Base-by-base conservation (phyloP, 768 basidiomycete genomes). In the Cyclocybe cylindracea region DNA sequence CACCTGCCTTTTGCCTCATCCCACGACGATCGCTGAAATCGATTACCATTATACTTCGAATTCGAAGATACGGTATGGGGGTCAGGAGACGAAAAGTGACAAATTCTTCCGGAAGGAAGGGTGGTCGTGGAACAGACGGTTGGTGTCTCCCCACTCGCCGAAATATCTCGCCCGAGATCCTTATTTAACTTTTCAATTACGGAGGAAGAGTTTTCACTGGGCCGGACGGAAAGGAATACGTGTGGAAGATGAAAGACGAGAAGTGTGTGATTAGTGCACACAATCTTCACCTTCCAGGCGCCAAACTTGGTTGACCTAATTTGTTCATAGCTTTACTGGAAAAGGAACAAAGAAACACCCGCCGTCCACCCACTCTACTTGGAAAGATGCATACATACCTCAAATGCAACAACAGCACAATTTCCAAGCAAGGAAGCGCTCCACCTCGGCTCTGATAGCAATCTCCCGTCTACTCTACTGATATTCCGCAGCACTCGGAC, bases 171-270 rank as follows among this genome's bases (percentile, higher is more conserved):
- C n/a, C n/a, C n/a, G n/a, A n/a, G n/a, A n/a, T n/a, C n/a, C n/a
- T n/a, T n/a, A n/a, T n/a, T 5, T 24, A 24, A 24, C 5, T 24
- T 24, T 24, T 44, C 42, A 44, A 5, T n/a, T 24, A 16, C 4
- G 9, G 13, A 35, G 7, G 7, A 24, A 67, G 68, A n/a, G 59
- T 64, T 6, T 74, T 74, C 40, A 65, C 47, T 1, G 73, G 68
- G 0, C 68, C 61, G 3, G 70, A 73, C 44, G 56, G 56, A n/a
- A 43, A 37, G 19, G 56, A 57, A 16, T 57, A 57, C 36, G 31
- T 14, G 9, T 57, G 56, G 51, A 50, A 50, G 16, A 19, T 53
- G 18, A 31, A 32, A 19, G 10, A 18, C 7, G 14, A 29, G 5
- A 44, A 29, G 3, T 51, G 48, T 14, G 43, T 53, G 48, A 52